phyloP scores from a whole-genome alignment of 2,329 filamentous ascomycete genomes.

The Phoma herbarum region DNA sequence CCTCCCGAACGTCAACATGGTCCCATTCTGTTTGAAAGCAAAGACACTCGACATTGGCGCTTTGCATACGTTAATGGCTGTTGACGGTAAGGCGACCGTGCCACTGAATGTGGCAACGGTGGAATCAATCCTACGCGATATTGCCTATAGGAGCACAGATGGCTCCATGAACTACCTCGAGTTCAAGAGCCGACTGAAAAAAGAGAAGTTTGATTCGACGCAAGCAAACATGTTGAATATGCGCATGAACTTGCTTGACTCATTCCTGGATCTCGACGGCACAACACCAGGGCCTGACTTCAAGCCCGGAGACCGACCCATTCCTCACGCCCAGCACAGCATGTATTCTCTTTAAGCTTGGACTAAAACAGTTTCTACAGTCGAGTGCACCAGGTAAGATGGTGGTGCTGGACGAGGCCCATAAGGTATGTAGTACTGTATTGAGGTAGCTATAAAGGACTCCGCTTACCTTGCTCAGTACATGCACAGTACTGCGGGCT shows the following conservation, averaged over 20 bases:
- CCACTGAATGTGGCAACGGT: slow-evolving; percentile 64
- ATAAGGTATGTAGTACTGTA: slow-evolving; percentile 63
- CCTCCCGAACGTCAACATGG: slow-evolving; percentile 55
- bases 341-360: slow-evolving; percentile 77
- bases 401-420: slow-evolving; percentile 78
- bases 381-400: slow-evolving; percentile 58
- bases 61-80: slow-evolving; percentile 51
- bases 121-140: slow-evolving; percentile 61
- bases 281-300: slow-evolving; percentile 23
- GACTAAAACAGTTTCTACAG: slow-evolving; percentile 71
- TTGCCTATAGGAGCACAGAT: slow-evolving; percentile 60
- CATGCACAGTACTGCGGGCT: slow-evolving; percentile 64
- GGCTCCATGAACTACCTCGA: slow-evolving; percentile 59
- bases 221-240: slow-evolving; percentile 67
- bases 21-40: slow-evolving; percentile 58
- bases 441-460: too few relatives aligned
- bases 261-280: slow-evolving; percentile 62
- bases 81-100: slow-evolving; percentile 33
- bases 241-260: slow-evolving; percentile 70
- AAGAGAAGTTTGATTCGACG: slow-evolving; percentile 27
- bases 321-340: slow-evolving; percentile 73
- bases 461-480: slow-evolving; percentile 57
- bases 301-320: slow-evolving; percentile 66
- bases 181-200: slow-evolving; percentile 30
- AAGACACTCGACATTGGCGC: slow-evolving; percentile 61